Evolutionary conservation across 495 filamentous ascomycete genomes (phyloP), one percentile per base, ranked within the genome.

Genomic region (Hypoxylon trugodes): DNA sequence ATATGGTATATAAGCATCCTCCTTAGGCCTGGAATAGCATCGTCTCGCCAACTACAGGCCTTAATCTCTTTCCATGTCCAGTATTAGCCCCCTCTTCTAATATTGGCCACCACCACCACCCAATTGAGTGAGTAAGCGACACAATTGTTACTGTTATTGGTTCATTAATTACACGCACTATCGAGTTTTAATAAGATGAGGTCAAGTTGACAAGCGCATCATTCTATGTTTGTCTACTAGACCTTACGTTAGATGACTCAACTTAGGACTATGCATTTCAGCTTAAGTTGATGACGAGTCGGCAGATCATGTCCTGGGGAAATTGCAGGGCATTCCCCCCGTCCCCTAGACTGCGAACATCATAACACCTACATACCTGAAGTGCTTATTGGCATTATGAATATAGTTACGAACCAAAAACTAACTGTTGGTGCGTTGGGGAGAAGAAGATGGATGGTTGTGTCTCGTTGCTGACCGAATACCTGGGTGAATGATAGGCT

Each of bases 341-440:
- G 19, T 21, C 18, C 18, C 21, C 6, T 21, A 21, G 28, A 33
- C 21, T 33, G 4, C 43, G 6, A 33, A 15, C 45, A 15, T 33
- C 26, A 13, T 15, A 21, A n/a, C n/a, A n/a, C n/a, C n/a, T n/a
- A n/a, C n/a, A n/a, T n/a, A n/a, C n/a, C n/a, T n/a, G n/a, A n/a
- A n/a, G n/a, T n/a, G n/a, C n/a, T n/a, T n/a, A n/a, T n/a, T n/a
- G n/a, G n/a, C n/a, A n/a, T n/a, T n/a, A n/a, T n/a, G n/a, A 47
- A n/a, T 5, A 47, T 32, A 18, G 8, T 26, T 25, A 13, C 16
- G 24, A 18, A 42, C 42, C 8, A 15, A 21, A 46, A 21, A 46
- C 42, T 58, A 66, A 66, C 57, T 46, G 63, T 66, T 66, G 63
- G 57, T 38, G 40, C 52, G 57, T 66, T 61, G 57, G 47, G 57